These are phyloP conservation scores for Teunomyces funiuensis DNA, from an alignment of 805 yeast species.

Conservation along the genomic window DNA sequence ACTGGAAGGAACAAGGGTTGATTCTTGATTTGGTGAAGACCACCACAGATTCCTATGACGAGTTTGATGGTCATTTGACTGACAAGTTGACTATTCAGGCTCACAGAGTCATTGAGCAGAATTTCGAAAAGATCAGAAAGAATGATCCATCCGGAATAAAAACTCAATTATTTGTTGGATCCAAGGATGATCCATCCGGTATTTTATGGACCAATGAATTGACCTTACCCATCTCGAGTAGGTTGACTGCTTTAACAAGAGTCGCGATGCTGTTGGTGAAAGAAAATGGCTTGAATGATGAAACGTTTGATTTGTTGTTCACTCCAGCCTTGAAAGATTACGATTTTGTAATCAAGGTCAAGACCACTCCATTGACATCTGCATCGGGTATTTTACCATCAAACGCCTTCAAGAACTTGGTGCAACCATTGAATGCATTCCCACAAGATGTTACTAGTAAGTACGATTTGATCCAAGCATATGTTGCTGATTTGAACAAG, in stretches of 20 bases:
- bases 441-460: slow-evolving; percentile 47
- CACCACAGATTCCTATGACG: slow-evolving; percentile 7
- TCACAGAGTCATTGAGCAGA: slow-evolving; percentile 59
- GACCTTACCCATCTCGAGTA: slow-evolving; percentile 74
- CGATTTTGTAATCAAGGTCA: slow-evolving; percentile 71
- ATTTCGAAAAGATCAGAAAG: slow-evolving; percentile 67
- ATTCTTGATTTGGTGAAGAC: slow-evolving; percentile 69
- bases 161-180: slow-evolving; percentile 78
- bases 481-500: slow-evolving; percentile 57
- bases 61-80: slow-evolving; percentile 40
- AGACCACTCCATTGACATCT: slow-evolving; percentile 41
- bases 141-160: slow-evolving; percentile 80
- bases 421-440: slow-evolving; percentile 40
- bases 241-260: slow-evolving; percentile 84
- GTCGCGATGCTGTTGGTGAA: slow-evolving; percentile 62
- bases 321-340: slow-evolving; percentile 83
- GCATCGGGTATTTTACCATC: slow-evolving; percentile 58
- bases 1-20: slow-evolving; percentile 89
- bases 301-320: slow-evolving; percentile 57
- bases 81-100: slow-evolving; percentile 64
- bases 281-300: slow-evolving; percentile 39
- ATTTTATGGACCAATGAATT: slow-evolving; percentile 70
- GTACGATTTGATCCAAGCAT: slow-evolving; percentile 61
- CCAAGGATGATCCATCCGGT: slow-evolving; percentile 85
- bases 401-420: slow-evolving; percentile 61